These are phyloP conservation scores for Cladophialophora bantiana DNA, from an alignment of 2,329 filamentous ascomycete species.

Conservation along the genomic window DNA sequence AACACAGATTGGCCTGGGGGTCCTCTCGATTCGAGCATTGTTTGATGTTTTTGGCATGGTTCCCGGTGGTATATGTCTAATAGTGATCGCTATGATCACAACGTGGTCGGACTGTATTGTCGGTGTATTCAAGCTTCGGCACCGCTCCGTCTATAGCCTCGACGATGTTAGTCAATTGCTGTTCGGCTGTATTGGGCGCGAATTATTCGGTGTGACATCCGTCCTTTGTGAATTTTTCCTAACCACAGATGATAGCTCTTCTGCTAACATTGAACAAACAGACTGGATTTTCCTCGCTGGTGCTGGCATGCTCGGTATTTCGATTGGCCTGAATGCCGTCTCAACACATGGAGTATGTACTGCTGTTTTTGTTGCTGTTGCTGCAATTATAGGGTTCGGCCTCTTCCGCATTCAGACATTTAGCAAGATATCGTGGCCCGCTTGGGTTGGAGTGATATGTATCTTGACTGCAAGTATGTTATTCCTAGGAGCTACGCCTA, in stretches of 20 bases:
- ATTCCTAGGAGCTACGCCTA: neutral
- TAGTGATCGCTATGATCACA: conserved; percentile 58
- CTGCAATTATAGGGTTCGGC: conserved; percentile 58
- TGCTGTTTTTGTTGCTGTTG: conserved; percentile 63
- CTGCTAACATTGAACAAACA: conserved; percentile 42
- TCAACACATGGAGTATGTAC: conserved; percentile 66
- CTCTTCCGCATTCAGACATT: conserved; percentile 65
- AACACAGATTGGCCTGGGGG: conserved; percentile 59
- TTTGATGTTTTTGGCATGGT: conserved; percentile 58
- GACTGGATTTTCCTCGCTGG: conserved; percentile 42
- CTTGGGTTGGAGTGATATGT: conserved; percentile 66
- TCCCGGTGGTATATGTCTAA: conserved; percentile 56
- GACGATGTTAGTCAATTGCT: conserved; percentile 59
- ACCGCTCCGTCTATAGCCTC: conserved; percentile 60
- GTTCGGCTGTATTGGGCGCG: conserved; percentile 64
- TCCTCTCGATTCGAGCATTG: conserved; percentile 58
- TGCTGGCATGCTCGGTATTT: conserved; percentile 65
- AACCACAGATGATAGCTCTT: conserved; percentile 59
- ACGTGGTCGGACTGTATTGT: conserved; percentile 46
- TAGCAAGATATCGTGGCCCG: conserved; percentile 67
- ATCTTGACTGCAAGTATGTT: conserved; percentile 59
- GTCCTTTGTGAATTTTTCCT: conserved; percentile 59
- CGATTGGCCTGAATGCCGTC: conserved; percentile 66
- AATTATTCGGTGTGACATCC: conserved; percentile 60
- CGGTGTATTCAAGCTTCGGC: conserved; percentile 48